A percentile compares a stretch with the other conserved stretches of the same genome.
Conservation (phyloP, 2,329 filamentous ascomycete species). For the Aureobasidium sp. region DNA sequence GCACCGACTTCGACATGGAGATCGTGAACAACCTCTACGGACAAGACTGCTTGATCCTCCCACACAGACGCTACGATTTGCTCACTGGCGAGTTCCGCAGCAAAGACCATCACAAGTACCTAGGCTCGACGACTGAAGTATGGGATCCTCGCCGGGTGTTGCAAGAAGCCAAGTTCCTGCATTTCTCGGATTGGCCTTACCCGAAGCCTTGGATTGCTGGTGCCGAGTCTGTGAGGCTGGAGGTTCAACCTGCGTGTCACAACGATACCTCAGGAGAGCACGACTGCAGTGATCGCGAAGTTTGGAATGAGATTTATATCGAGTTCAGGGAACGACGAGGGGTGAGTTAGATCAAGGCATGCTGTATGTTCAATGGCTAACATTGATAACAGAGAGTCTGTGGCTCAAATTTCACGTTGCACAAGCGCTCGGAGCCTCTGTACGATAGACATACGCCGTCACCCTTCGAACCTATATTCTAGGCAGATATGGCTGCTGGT, state of each 20-base stretch:
- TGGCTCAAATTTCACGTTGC: neutral
- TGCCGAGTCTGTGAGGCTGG: too few species aligned
- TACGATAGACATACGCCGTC: neutral
- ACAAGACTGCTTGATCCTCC: constrained; percentile 55
- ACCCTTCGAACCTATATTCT: neutral
- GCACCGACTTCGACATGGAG: constrained; percentile 52
- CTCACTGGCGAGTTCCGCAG: constrained; percentile 57
- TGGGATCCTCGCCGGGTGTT: neutral
- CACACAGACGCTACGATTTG: constrained; percentile 57
- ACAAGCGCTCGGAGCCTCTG: neutral
- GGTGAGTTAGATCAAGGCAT: neutral
- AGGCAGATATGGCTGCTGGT: neutral
- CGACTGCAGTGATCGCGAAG: neutral
- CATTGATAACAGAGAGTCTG: neutral
- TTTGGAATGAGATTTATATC: neutral
- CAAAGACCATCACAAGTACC: constrained; percentile 45
- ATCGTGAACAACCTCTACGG: constrained; percentile 57
- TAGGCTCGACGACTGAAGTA: constrained; percentile 36
- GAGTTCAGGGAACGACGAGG: neutral
- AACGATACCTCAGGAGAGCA: neutral
- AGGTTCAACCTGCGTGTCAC: neutral
- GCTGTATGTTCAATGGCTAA: too few species aligned
- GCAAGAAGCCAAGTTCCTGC: neutral
- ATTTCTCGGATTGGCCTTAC: neutral
- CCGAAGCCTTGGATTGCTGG: neutral